phyloP scores from a whole-genome alignment of 805 yeast genomes.

The Komagataella populi region DNA sequence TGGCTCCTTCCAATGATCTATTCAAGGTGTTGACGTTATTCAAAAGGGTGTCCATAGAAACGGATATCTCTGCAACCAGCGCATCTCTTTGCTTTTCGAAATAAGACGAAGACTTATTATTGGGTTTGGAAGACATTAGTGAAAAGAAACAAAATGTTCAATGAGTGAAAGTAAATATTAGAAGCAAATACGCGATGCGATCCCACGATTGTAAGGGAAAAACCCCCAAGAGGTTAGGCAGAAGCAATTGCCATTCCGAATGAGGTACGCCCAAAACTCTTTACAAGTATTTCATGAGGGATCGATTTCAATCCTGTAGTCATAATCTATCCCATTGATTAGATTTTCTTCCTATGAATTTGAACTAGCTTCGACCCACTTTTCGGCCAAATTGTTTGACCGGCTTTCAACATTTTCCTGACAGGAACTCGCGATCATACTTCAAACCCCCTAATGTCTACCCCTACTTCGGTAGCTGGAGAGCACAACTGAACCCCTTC shows the following conservation, averaged over 20 bases:
- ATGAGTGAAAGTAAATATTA: not conserved
- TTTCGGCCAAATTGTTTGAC: no score
- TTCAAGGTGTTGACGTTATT: constrained; percentile 52
- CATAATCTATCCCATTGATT: no score
- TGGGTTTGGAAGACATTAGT: not conserved
- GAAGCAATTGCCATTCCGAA: no score
- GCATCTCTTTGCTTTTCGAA: constrained; percentile 50
- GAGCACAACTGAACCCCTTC: not conserved
- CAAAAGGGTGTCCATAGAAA: constrained; percentile 49
- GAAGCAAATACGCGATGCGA: not conserved
- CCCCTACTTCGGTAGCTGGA: not conserved
- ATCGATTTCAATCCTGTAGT: no score
- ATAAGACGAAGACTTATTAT: constrained; percentile 10
- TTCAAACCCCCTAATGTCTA: not conserved
- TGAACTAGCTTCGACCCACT: no score
- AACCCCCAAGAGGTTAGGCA: no score
- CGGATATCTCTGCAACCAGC: constrained; percentile 41
- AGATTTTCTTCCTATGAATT: no score
- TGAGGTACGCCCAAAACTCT: no score
- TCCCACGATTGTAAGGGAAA: not conserved
- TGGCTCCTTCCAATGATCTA: constrained; percentile 49
- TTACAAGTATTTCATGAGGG: no score
- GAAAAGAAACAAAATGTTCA: not conserved
- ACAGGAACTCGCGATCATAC: not conserved
- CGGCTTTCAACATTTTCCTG: no score